Conservation (phyloP, 2,329 filamentous ascomycete genomes). For the Fusarium sp. region DNA sequence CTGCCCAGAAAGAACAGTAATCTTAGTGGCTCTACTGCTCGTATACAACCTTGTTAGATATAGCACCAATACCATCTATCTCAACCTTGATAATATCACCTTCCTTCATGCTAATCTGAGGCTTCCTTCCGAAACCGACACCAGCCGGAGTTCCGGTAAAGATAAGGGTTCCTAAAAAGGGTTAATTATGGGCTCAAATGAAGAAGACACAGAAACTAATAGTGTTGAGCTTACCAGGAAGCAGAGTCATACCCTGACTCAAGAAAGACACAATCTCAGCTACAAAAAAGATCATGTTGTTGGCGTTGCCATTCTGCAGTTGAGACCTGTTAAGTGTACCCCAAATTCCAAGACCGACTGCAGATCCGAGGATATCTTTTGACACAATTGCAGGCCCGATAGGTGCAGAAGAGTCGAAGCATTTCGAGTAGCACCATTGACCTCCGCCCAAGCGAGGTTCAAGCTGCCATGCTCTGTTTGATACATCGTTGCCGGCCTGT, state of each 20-base stretch:
- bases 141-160: neutral
- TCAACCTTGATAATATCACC: neutral
- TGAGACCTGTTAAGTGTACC: neutral
- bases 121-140: neutral
- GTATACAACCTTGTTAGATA: neutral
- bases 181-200: too few species aligned
- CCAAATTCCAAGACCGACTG: neutral
- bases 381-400: neutral
- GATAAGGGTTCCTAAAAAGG: neutral
- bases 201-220: neutral
- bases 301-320: neutral
- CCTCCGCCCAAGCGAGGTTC: neutral
- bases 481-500: neutral
- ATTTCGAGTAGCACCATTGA: neutral
- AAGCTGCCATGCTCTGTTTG: neutral
- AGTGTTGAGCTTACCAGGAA: neutral
- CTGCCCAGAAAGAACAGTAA: too few species aligned
- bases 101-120: neutral
- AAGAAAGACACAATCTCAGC: neutral
- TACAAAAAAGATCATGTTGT: neutral
- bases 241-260: neutral
- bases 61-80: neutral
- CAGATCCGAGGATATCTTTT: neutral
- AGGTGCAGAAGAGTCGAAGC: neutral
- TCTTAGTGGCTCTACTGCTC: neutral